A percentile compares a stretch with the other conserved stretches of the same genome.
Conservation (phyloP, 257 asterid genomes). For the Rauvolfia tetraphylla region DNA sequence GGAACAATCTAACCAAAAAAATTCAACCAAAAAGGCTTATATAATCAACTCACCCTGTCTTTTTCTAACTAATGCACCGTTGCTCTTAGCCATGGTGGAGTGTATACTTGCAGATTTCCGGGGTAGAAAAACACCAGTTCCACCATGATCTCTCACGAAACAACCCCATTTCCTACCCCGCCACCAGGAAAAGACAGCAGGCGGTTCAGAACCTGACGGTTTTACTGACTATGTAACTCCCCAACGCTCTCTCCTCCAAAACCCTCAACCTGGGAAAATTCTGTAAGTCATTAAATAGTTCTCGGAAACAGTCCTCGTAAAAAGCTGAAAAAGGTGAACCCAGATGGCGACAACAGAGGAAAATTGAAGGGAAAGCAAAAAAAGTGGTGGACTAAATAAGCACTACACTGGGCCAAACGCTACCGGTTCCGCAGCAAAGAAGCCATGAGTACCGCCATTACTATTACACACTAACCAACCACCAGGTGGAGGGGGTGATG, state of each 20-base stretch:
- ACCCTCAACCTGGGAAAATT: background rate
- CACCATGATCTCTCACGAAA: background rate
- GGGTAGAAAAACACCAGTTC: conserved; percentile 16
- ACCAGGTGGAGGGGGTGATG: background rate
- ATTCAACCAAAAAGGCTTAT: background rate
- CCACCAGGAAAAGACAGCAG: background rate
- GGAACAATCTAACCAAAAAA: background rate
- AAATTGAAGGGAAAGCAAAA: background rate
- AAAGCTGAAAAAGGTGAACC: background rate
- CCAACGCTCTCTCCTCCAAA: background rate
- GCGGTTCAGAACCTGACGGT: background rate
- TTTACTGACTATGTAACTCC: background rate
- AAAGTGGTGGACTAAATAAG: background rate
- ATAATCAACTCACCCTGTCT: background rate
- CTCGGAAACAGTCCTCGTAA: background rate
- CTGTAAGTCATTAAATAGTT: background rate
- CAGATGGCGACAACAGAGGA: background rate
- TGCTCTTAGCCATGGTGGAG: background rate
- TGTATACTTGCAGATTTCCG: background rate
- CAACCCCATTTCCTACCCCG: background rate
- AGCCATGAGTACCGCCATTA: background rate
- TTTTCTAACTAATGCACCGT: background rate
- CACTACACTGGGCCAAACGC: background rate
- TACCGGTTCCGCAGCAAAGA: background rate
- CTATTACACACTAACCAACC: background rate